These are phyloP conservation scores for Epichloe amarillans DNA, from an alignment of 2,329 filamentous ascomycete genomes.

Conservation along the genomic window DNA sequence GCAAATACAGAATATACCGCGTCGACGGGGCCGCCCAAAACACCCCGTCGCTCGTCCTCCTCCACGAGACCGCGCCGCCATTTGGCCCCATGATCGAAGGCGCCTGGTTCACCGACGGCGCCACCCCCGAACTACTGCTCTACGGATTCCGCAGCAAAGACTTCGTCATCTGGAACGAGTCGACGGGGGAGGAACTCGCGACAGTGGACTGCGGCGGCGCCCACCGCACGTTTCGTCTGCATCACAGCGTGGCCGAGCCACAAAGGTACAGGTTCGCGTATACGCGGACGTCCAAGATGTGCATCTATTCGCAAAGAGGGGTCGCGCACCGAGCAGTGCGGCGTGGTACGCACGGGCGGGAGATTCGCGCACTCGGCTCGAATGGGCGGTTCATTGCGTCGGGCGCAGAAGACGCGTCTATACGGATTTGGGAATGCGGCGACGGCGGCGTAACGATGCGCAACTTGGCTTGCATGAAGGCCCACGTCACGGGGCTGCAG, in stretches of 20 bases:
- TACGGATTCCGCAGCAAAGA: conserved; percentile 70
- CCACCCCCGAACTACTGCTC: conserved; percentile 46
- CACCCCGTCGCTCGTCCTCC: conserved; percentile 25
- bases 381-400: conserved; percentile 39
- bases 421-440: conserved; percentile 55
- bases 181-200: conserved; percentile 51
- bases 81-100: conserved; percentile 69
- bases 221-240: conserved; percentile 59
- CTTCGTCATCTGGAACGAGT: conserved; percentile 75
- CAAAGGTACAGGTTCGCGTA: conserved; percentile 48
- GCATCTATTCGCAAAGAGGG: conserved; percentile 30
- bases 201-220: conserved; percentile 72
- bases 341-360: conserved; percentile 68
- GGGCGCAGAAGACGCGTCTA: conserved; percentile 58
- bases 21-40: conserved; percentile 15
- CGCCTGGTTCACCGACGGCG: conserved; percentile 38
- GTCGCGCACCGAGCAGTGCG: conserved; percentile 38
- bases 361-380: conserved; percentile 49
- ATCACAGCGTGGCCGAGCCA: conserved; percentile 17
- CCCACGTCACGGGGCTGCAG: conserved; percentile 76
- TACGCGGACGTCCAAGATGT: conserved; percentile 51
- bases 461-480: conserved; percentile 54
- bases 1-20: conserved; percentile 55
- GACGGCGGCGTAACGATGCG: conserved; percentile 15
- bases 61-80: conserved; percentile 56